Evolutionary conservation across 1,284 basidiomycete genomes (phyloP), one percentile per base, ranked within the genome.

Genomic region (Austroboletus novae-zelandiae): DNA sequence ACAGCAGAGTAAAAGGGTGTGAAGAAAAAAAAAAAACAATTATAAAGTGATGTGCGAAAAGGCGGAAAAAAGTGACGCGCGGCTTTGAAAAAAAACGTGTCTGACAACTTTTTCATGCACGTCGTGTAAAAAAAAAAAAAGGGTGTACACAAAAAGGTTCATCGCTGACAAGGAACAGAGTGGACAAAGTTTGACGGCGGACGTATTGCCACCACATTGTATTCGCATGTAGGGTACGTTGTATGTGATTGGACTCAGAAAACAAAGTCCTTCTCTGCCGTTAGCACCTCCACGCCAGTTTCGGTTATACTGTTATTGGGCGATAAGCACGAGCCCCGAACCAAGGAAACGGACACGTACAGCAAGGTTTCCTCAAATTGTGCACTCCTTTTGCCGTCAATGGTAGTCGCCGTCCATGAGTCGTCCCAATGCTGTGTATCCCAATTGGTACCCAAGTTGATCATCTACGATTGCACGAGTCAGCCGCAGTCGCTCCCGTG

Each of bases 301-400:
- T 94, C 92, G 17, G 95, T 98, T 63, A 98, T 89, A 50, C 92
- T 95, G 64, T 54, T 47, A 61, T 58, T 48, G 55, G 42, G 40
- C 50, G 56, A 51, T 54, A 50, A 61, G 57, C 52, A 43, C 20
- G 42, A 52, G 31, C 9, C 25, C 44, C 11, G 10, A 43, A 11
- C 40, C 39, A 53, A 34, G 40, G 30, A 29, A 47, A 46, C 30
- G 36, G 43, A 43, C 44, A 77, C 89, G 64, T 61, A 94, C 88
- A 98, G 69, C 37, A 91, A 73, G 1, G 94, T 97, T 62, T 98
- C 95, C 69, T 98, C 95, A 63, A 97, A 98, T 64, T 98, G 95
- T 6, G 95, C 95, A 57, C 89, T 94, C 54, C 80, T 78, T 66
- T 89, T 88, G 29, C 94, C 95, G 70, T 98, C 94, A 3, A 79